phyloP scores from a whole-genome alignment of 306 rosid species.

The Gastrolobium villosum region DNA sequence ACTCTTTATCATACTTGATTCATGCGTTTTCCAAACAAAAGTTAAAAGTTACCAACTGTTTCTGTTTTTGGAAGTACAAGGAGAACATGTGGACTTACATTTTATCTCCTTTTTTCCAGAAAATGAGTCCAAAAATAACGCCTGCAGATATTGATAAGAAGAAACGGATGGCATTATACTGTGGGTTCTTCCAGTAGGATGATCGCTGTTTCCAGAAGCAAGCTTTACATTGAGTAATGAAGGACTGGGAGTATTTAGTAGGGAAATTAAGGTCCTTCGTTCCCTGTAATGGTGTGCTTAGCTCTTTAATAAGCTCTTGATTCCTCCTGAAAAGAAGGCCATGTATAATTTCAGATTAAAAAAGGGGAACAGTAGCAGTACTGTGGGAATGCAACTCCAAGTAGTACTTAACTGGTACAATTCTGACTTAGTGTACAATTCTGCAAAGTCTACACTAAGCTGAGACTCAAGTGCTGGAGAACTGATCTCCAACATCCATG shows the following conservation, averaged over 20 bases:
- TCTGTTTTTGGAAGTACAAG: not conserved
- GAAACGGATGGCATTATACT: slow-evolving; percentile 53
- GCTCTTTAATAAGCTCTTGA: slow-evolving; percentile 56
- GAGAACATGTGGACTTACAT: slow-evolving; percentile 48
- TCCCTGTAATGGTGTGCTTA: slow-evolving; percentile 57
- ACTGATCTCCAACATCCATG: slow-evolving; percentile 65
- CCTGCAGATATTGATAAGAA: slow-evolving; percentile 50
- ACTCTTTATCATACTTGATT: slow-evolving; percentile 32
- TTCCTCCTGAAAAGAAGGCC: slow-evolving; percentile 52
- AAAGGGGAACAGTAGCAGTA: not conserved
- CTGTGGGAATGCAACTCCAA: slow-evolving; percentile 10
- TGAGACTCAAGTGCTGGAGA: slow-evolving; percentile 55
- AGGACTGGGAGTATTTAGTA: slow-evolving; percentile 55
- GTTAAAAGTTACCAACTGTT: not conserved
- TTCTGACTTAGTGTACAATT: slow-evolving; percentile 56
- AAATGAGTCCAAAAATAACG: slow-evolving; percentile 58
- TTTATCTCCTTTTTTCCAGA: slow-evolving; percentile 54
- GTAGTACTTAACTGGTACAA: slow-evolving; percentile 57
- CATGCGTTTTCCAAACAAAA: slow-evolving; percentile 31
- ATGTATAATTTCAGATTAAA: slow-evolving; percentile 28
- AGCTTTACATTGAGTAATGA: slow-evolving; percentile 54
- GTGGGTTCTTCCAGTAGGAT: slow-evolving; percentile 72
- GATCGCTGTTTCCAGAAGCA: slow-evolving; percentile 62
- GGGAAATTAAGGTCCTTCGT: slow-evolving; percentile 58
- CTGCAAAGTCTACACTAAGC: slow-evolving; percentile 59